phyloP scores from a whole-genome alignment of 2,329 filamentous ascomycete genomes.

The Hypomyces perniciosus region DNA sequence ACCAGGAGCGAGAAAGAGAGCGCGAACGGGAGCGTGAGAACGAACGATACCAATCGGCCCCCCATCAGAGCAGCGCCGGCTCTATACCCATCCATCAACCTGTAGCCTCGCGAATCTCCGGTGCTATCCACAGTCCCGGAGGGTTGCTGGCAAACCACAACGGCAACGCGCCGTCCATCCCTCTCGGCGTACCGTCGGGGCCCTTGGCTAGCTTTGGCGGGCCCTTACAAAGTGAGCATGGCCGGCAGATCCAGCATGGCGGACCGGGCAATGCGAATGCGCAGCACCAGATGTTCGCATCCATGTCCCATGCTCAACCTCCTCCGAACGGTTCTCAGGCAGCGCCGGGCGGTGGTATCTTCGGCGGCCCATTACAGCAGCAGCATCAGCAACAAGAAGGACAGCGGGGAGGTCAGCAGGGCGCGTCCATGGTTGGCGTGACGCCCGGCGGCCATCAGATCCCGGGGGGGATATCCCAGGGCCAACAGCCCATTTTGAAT shows the following conservation, averaged over 20 bases:
- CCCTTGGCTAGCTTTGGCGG: constrained; percentile 48
- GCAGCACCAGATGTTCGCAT: constrained; percentile 53
- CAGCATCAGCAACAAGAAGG: constrained; percentile 42
- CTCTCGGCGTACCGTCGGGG: constrained; percentile 47
- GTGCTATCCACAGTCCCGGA: constrained; percentile 86
- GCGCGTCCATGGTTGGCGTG: constrained; percentile 45
- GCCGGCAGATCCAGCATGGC: constrained; percentile 46
- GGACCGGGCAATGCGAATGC: constrained; percentile 40
- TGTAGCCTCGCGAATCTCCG: constrained; percentile 73
- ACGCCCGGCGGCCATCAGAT: constrained; percentile 33
- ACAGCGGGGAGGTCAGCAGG: constrained; percentile 58
- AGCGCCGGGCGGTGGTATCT: constrained; percentile 57
- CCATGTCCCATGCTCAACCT: constrained; percentile 45
- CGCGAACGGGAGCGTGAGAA: constrained; percentile 56
- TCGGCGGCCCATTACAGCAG: constrained; percentile 62
- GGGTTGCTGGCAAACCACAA: constrained; percentile 75
- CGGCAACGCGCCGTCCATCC: constrained; percentile 47
- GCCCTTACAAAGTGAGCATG: constrained; percentile 47
- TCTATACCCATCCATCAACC: constrained; percentile 92
- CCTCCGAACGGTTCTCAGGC: constrained; percentile 49
- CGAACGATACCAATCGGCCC: constrained; percentile 61
- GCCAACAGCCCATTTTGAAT: constrained; percentile 44
- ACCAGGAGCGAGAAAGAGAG: constrained; percentile 57
- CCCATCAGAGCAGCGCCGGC: constrained; percentile 78
- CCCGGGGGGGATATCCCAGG: constrained; percentile 34